Base-by-base conservation (phyloP, 192 early-diverging fungal genomes). In the Entomortierella parvispora region DNA sequence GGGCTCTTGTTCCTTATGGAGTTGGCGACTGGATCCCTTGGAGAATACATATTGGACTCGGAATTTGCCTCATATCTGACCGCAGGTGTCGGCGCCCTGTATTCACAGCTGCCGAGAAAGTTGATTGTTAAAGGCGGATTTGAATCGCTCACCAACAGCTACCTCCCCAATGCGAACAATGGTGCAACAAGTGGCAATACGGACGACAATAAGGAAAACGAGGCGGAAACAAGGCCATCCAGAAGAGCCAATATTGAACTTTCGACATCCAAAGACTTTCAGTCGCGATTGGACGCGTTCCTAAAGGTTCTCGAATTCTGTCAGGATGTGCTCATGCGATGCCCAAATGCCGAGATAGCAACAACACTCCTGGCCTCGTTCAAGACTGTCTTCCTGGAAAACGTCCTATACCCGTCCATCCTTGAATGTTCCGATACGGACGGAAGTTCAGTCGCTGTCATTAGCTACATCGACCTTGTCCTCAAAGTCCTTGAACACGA, bases 341-440 rank as follows among this genome's bases (percentile, higher is more conserved):
- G 86, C 65, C 92, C 93, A 17, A 92, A 88, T 48, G 34, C 54
- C 18, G 84, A 84, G 18, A 91, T 93, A 42, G 81, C 77, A 1
- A 52, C 68, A 15, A 72, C 70, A 1, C 77, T 99, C 17, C 71
- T 94, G 56, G 66, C 67, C n/a, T 90, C 89, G 57, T 80, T 99
- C 74, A 86, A 91, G 61, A 77, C 82, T 45, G 88, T 91, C 47
- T 95, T 97, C 83, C 77, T 99, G 50, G 92, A 92, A 53, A 90
- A 90, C 40, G 94, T 96, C 58, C 84, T 99, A 15, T 92, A 95
- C 52, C 92, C 96, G 23, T 92, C 92, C 43, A 84, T 97, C 45
- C 71, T 91, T 23, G 93, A 93, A 61, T 92, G 93, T 72, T 94
- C 94, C 0, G 97, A 99, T 81, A 93, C 91, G n/a, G 95, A 99